Percentiles rank a stretch among this genome's conserved stretches.
These are phyloP conservation scores for Carpinus viminea DNA, from an alignment of 306 rosid species.

Conservation along the genomic window DNA sequence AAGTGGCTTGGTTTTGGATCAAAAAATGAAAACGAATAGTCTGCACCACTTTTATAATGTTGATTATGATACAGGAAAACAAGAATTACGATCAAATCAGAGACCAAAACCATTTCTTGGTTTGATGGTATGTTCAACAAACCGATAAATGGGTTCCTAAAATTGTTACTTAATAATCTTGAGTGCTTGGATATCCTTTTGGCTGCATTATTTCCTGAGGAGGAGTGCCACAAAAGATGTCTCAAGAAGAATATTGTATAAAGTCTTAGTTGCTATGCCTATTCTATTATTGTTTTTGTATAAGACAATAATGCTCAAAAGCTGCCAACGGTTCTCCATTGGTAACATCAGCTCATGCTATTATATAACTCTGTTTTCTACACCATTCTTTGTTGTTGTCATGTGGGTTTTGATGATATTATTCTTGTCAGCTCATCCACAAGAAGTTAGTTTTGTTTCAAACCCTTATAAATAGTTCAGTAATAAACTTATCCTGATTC, in stretches of 20 bases:
- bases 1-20: constrained; percentile 90
- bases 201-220: neutral
- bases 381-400: constrained; percentile 21
- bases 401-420: constrained; percentile 21
- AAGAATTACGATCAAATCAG: neutral
- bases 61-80: constrained; percentile 19
- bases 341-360: constrained; percentile 9
- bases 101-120: constrained; percentile 2
- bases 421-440: constrained; percentile 3
- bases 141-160: neutral
- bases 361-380: constrained; percentile 10
- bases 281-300: constrained; percentile 24
- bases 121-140: constrained; percentile 22
- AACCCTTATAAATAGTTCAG: neutral
- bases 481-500: neutral
- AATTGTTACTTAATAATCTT: neutral
- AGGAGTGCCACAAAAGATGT: neutral
- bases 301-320: constrained; percentile 16
- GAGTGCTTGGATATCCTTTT: constrained; percentile 1
- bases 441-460: neutral
- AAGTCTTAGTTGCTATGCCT: constrained; percentile 2
- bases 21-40: constrained; percentile 46
- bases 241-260: constrained; percentile 16
- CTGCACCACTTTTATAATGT: constrained; percentile 10
- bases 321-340: constrained; percentile 14